Conservation (phyloP, 805 yeast species). For the Nakazawaea siamensis region DNA sequence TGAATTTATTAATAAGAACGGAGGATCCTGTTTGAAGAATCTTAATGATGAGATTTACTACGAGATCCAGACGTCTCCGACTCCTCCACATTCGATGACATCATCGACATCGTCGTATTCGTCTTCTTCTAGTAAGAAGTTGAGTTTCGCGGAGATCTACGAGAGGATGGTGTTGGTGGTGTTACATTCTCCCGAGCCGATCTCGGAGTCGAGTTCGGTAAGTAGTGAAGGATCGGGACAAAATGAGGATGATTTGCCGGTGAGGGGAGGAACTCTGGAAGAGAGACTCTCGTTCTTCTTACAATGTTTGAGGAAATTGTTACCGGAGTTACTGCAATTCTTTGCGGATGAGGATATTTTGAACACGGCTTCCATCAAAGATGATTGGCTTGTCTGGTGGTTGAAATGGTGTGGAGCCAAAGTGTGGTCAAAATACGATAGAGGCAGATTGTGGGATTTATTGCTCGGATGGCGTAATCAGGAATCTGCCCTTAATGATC, state of each 20-base stretch:
- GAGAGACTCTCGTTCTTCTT: slow-evolving; percentile 65
- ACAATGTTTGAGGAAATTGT: slow-evolving; percentile 45
- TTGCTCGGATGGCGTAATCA: slow-evolving; percentile 67
- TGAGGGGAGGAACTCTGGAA: slow-evolving; percentile 56
- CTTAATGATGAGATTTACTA: slow-evolving; percentile 24
- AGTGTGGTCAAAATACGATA: slow-evolving; percentile 70
- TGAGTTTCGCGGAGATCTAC: slow-evolving; percentile 60
- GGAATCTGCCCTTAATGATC: slow-evolving; percentile 17
- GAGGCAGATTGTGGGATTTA: slow-evolving; percentile 88
- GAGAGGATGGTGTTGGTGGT: slow-evolving; percentile 72
- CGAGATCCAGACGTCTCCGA: slow-evolving; percentile 10
- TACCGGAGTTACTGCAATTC: slow-evolving; percentile 72
- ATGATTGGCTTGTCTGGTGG: slow-evolving; percentile 95
- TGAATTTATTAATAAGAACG: slow-evolving; percentile 28
- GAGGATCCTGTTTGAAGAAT: slow-evolving; percentile 24
- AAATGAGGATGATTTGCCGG: slow-evolving; percentile 24
- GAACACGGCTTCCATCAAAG: slow-evolving; percentile 53
- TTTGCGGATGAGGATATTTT: slow-evolving; percentile 76
- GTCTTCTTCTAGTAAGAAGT: slow-evolving; percentile 16
- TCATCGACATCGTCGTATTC: slow-evolving; percentile 1
- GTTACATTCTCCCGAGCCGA: slow-evolving; percentile 60
- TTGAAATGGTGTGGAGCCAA: slow-evolving; percentile 83
- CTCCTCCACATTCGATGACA: background rate
- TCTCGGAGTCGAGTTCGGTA: slow-evolving; percentile 1
- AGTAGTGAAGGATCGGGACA: background rate